Evolutionary conservation across 2,329 filamentous ascomycete genomes (phyloP).

Genomic region (Ceratocystis ficicola): DNA sequence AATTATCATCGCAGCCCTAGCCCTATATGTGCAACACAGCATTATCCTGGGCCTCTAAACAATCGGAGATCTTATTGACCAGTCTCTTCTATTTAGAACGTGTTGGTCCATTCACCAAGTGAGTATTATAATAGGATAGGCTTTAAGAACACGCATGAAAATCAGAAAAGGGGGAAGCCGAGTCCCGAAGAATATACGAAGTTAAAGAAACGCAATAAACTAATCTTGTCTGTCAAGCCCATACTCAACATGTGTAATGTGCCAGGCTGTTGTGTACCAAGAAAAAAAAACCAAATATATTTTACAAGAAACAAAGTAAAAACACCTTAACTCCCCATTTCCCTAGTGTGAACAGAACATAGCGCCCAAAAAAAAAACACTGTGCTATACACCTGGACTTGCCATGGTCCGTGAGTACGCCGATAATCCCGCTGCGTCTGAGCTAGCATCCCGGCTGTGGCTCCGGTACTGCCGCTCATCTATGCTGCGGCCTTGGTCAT

Average conservation of each 20-base stretch:
- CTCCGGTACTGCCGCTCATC: background rate
- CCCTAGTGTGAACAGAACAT: background rate
- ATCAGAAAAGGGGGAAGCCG: too few species aligned
- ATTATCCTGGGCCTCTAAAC: too few species aligned
- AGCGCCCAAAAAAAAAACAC: background rate
- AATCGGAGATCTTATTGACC: too few species aligned
- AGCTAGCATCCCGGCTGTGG: conserved; percentile 4
- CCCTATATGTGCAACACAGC: too few species aligned
- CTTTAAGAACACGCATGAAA: too few species aligned
- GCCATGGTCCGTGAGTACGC: conserved; percentile 6
- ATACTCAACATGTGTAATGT: background rate
- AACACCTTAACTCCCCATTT: background rate
- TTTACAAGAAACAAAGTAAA: background rate
- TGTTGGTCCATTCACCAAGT: too few species aligned
- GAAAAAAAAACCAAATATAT: background rate
- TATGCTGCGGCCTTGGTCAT: conserved; percentile 19
- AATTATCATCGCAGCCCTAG: too few species aligned
- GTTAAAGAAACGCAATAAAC: too few species aligned
- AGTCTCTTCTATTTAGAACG: too few species aligned
- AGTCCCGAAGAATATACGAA: too few species aligned
- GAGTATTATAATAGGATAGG: too few species aligned
- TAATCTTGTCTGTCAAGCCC: too few species aligned
- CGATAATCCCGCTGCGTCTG: background rate
- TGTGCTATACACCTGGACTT: background rate
- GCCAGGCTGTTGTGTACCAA: background rate